phyloP scores from a whole-genome alignment of 495 filamentous ascomycete species.

The Lindgomyces ingoldianus region DNA sequence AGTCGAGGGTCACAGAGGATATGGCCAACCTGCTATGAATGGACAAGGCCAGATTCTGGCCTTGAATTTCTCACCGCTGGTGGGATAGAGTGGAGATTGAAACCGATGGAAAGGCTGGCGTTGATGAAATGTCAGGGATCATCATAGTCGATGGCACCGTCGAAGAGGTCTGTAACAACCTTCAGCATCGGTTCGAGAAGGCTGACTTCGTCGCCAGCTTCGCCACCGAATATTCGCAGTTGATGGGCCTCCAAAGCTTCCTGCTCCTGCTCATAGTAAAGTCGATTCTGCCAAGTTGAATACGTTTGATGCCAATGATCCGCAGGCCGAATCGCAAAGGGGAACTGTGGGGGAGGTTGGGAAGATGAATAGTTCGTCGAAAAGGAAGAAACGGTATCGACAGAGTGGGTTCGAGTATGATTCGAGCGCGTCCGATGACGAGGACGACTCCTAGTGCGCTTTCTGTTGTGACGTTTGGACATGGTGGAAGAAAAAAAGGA shows the following conservation, averaged over 20 bases:
- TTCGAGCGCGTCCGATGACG: constrained; percentile 38
- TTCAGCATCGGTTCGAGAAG: constrained; percentile 44
- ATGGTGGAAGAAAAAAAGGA: constrained; percentile 20
- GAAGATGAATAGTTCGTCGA: constrained; percentile 25
- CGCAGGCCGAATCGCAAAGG: constrained; percentile 15
- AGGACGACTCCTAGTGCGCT: constrained; percentile 43
- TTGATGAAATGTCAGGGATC: constrained; percentile 34
- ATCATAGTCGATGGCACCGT: constrained; percentile 43
- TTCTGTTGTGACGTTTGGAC: constrained; percentile 43
- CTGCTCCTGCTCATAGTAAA: constrained; percentile 26
- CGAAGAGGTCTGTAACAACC: constrained; percentile 45
- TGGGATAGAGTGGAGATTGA: constrained; percentile 21
- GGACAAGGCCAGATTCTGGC: constrained; percentile 10
- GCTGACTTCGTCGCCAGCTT: constrained; percentile 39
- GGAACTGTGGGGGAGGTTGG: constrained; percentile 14
- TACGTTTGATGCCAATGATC: constrained; percentile 37
- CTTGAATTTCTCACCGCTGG: constrained; percentile 1
- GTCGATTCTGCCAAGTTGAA: constrained; percentile 35
- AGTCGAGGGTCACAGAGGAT: constrained; percentile 22
- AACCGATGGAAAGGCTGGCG: neutral
- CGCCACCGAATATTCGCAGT: constrained; percentile 40
- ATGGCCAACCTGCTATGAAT: constrained; percentile 13
- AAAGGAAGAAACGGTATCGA: constrained; percentile 25
- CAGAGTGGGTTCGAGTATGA: constrained; percentile 23
- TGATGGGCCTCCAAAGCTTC: constrained; percentile 24